Conservation (phyloP, 1,139 yeast genomes). For the Protomyces pachydermus region DNA sequence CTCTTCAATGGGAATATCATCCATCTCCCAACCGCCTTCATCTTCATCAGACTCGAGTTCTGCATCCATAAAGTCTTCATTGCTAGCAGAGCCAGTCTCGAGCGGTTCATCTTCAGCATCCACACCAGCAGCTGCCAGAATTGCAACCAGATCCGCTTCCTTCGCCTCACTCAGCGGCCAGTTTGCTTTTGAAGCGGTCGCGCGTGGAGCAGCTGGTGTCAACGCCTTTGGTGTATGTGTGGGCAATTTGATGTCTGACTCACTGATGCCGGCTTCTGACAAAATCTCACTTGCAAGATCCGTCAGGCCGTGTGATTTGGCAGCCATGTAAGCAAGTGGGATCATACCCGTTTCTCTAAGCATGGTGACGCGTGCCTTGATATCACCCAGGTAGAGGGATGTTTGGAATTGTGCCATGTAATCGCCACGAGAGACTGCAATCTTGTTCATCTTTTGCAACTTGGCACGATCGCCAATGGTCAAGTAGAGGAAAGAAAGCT, state of each 20-base stretch:
- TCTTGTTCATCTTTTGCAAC: constrained; percentile 74
- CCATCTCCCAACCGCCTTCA: constrained; percentile 40
- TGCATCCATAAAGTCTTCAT: constrained; percentile 34
- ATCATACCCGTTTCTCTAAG: constrained; percentile 73
- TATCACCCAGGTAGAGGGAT: constrained; percentile 69
- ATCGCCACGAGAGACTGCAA: constrained; percentile 87
- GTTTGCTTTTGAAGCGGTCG: constrained; percentile 48
- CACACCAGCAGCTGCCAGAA: constrained; percentile 28
- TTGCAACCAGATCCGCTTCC: constrained; percentile 52
- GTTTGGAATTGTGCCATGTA: constrained; percentile 75
- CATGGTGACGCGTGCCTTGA: constrained; percentile 68
- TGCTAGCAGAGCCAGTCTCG: constrained; percentile 23
- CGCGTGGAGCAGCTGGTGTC: constrained; percentile 43
- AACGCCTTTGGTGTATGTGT: constrained; percentile 45
- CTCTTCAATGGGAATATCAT: constrained; percentile 54
- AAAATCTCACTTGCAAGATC: constrained; percentile 69
- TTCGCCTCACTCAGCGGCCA: constrained; percentile 87
- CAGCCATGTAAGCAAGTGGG: constrained; percentile 90
- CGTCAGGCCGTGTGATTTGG: constrained; percentile 76
- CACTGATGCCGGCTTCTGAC: constrained; percentile 57
- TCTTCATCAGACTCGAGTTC: constrained; percentile 39
- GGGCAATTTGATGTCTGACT: constrained; percentile 64
- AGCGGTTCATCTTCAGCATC: constrained; percentile 25
- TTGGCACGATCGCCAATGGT: constrained; percentile 74
- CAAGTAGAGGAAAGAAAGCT: constrained; percentile 80